Evolutionary conservation across 1,284 basidiomycete genomes (phyloP), one percentile per base, ranked within the genome.

Genomic region (Exobasidium rhododendri): DNA sequence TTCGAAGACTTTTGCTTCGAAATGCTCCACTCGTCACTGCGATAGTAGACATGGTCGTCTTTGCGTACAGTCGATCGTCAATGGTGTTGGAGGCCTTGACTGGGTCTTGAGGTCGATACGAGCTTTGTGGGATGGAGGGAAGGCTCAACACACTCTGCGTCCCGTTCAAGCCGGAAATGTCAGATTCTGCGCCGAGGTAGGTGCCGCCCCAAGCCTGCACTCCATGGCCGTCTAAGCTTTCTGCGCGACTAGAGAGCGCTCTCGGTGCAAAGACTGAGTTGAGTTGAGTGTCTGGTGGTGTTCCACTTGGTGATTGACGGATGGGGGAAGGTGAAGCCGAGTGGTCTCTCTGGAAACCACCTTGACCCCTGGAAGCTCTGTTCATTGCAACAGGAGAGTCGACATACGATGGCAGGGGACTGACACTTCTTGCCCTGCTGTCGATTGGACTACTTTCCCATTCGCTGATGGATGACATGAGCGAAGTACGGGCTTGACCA

Each of bases 41-140:
- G 2, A 79, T 61, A n/a, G 70, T 76, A 54, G 67, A 56, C 77
- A 79, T 79, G 0, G 75, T 79, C 2, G 77, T 69, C 30, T 73
- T 69, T 31, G 55, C 64, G 65, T 74, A 70, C 28, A 78, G 65
- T 54, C 70, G 59, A 26, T 75, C 71, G 14, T 77, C 73, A 1
- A 66, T 66, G 20, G 63, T 70, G 57, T 64, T 63, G 62, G 62
- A 68, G 52, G 68, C 62, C 44, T 58, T 60, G 24, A 59, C 64
- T 14, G 74, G 71, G 47, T 75, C 71, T 54, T 69, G 66, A 1
- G 71, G 69, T 32, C 68, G 61, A 59, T 72, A 74, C 49, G 66
- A 66, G 4, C 69, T 69, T 11, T 26, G 40, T 53, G 32, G 54
- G 26, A 57, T 57, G 17, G 32, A 13, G 22, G 62, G 64, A 49